A percentile compares a stretch with the other conserved stretches of the same genome.
These are phyloP conservation scores for Russula lepida DNA, from an alignment of 768 basidiomycete genomes.

Conservation along the genomic window DNA sequence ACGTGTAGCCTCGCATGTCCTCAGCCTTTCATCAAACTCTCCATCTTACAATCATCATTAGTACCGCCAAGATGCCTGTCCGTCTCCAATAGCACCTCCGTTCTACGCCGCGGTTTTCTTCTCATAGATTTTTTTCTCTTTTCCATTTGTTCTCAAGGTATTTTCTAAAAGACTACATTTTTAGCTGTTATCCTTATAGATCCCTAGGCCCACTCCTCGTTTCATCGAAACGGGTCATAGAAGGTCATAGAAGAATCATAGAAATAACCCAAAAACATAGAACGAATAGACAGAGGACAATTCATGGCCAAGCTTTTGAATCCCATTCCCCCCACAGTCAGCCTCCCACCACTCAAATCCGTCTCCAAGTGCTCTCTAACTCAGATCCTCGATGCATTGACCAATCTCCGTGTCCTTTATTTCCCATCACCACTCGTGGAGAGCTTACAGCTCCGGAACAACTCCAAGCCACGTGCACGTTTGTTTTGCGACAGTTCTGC, in stretches of 20 bases:
- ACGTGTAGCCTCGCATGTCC: background rate
- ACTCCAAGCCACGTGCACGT: slow-evolving; percentile 6
- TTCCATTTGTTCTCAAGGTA: background rate
- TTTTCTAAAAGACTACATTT: background rate
- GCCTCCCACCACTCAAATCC: slow-evolving; percentile 49
- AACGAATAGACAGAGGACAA: background rate
- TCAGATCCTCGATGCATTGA: slow-evolving; percentile 35
- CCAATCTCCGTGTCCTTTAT: slow-evolving; percentile 44
- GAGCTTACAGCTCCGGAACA: slow-evolving; percentile 21
- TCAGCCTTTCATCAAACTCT: background rate
- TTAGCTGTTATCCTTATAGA: background rate
- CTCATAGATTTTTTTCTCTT: background rate
- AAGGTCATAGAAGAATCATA: background rate
- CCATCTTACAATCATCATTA: background rate
- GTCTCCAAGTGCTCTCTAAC: slow-evolving; percentile 32
- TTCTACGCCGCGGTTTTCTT: background rate
- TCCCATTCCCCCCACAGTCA: slow-evolving; percentile 37
- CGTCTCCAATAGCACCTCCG: background rate
- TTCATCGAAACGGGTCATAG: slow-evolving; percentile 1
- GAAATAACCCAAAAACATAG: slow-evolving; percentile 6
- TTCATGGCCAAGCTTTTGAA: background rate
- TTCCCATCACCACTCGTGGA: slow-evolving; percentile 32
- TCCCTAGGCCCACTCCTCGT: background rate
- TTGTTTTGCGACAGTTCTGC: slow-evolving; percentile 36
- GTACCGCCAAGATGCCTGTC: slow-evolving; percentile 13